Base-by-base conservation (phyloP, 176 grass and related monocot genomes). In the Secale cereale region DNA sequence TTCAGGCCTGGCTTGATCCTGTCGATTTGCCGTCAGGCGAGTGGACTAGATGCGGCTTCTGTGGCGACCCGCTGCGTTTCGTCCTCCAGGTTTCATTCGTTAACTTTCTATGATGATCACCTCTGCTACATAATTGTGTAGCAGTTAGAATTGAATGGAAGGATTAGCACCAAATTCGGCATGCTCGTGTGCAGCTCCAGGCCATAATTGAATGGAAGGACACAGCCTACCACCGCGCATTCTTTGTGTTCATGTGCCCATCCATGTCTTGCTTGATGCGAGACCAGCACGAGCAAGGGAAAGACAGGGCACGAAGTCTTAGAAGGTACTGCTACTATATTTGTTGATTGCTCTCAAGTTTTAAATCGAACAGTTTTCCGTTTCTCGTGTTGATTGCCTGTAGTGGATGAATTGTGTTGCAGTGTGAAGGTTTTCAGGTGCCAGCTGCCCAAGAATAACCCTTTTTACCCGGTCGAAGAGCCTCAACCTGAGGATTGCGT, bases 221-320 rank as follows among this genome's bases (percentile, higher is more conserved):
- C 2, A 86, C 86, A 32, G 72, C 70, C 27, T 94, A 95, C 76
- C 89, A 95, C 86, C 87, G 91, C 50, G 91, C 86, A 3, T 36
- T 94, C 40, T 95, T 93, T 37, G 50, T 95, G 67, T 95, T 94
- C 81, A 95, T 95, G 80, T 98, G 96, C 37, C 87, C 89, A 16
- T 95, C 91, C 1, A 94, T 95, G 93, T 25, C 86, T 17, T 98
- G 96, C 81, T 89, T 98, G 70, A 83, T 72, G 25, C 84, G 78
- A 48, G 96, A 98, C 77, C 96, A 98, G 79, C 89, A 86, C n/a
- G 91, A 95, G 56, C 93, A 95, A 59, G 90, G 91, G 89, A 95
- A 87, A 33, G 31, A 85, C 84, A 80, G 80, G 59, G 83, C 89
- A 33, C 74, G 65, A 72, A 89, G 76, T 85, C 83, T 3, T 72